A percentile compares a stretch with the other conserved stretches of the same genome.
Conservation (phyloP, 176 grass and related monocot genomes). For the Eremochloa ophiuroides region DNA sequence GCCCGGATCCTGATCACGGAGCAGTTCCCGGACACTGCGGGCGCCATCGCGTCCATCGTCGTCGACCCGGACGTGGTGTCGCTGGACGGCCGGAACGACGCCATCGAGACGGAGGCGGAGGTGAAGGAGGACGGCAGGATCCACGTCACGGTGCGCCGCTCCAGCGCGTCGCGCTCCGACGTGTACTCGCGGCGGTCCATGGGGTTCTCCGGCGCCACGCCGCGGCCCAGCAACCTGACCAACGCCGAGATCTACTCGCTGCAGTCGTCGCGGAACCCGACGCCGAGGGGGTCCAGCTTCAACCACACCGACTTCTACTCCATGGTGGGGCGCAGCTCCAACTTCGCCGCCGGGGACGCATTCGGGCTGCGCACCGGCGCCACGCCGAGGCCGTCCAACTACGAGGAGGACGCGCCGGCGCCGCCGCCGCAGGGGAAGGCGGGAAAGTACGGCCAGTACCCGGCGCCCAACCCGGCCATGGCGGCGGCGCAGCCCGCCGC, state of each 20-base stretch:
- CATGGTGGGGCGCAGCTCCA: constrained; percentile 92
- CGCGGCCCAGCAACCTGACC: constrained; percentile 89
- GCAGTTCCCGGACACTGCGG: constrained; percentile 95
- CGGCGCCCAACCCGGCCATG: constrained; percentile 49
- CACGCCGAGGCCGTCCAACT: constrained; percentile 87
- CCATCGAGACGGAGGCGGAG: constrained; percentile 91
- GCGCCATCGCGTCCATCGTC: constrained; percentile 77
- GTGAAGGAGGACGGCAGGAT: constrained; percentile 94
- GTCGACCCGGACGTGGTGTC: constrained; percentile 91
- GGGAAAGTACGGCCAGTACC: constrained; percentile 51
- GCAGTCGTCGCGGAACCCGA: constrained; percentile 92
- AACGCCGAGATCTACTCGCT: constrained; percentile 99
- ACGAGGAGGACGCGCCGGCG: constrained; percentile 86
- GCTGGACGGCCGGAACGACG: constrained; percentile 64
- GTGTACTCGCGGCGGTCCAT: constrained; percentile 82
- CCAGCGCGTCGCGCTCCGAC: constrained; percentile 88
- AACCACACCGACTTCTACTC: constrained; percentile 99
- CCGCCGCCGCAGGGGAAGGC: constrained; percentile 15
- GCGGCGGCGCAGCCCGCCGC: constrained; percentile 32
- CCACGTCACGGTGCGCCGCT: constrained; percentile 85
- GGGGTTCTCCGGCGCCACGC: constrained; percentile 82
- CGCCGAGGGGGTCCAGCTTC: constrained; percentile 92
- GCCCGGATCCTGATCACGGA: constrained; percentile 87
- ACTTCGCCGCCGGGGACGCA: constrained; percentile 71
- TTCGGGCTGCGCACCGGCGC: constrained; percentile 59